phyloP scores from a whole-genome alignment of 139 green algal genomes.

The Chlorella sp. region DNA sequence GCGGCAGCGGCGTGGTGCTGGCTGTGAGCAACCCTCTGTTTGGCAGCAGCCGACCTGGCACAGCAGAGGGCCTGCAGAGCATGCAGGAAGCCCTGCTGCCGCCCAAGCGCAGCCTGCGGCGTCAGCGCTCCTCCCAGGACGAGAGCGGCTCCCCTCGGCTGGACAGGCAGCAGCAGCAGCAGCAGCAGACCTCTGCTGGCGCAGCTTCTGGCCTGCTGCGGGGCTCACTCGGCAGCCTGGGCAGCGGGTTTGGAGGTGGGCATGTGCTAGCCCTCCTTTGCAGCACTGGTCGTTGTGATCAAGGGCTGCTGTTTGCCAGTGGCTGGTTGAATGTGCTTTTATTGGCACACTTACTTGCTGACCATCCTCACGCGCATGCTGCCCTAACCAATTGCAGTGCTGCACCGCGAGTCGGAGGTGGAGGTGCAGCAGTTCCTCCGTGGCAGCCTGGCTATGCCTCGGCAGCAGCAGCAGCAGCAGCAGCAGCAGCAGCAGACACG shows the following conservation, averaged over 20 bases:
- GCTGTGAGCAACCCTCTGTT: constrained; percentile 7
- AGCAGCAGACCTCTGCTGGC: background rate
- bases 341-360: too few relatives aligned
- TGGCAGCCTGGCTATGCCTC: constrained; percentile 5
- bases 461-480: background rate
- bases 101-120: background rate
- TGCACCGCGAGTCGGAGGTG: constrained; percentile 1
- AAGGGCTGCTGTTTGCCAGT: too few relatives aligned
- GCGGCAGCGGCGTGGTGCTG: background rate
- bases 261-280: too few relatives aligned
- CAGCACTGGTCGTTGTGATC: too few relatives aligned
- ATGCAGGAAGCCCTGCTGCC: background rate
- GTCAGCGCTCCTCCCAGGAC: background rate
- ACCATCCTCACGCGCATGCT: too few relatives aligned
- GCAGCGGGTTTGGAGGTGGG: constrained; percentile 25
- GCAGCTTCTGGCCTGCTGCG: background rate
- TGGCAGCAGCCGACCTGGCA: background rate
- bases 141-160: background rate
- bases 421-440: constrained; percentile 23
- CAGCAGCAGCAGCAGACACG: background rate
- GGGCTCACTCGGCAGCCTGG: background rate
- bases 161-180: background rate
- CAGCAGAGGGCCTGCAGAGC: background rate
- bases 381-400: too few relatives aligned
- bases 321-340: too few relatives aligned